Base-by-base conservation (phyloP, 306 rosid genomes). In the Quercus aquifolioides region DNA sequence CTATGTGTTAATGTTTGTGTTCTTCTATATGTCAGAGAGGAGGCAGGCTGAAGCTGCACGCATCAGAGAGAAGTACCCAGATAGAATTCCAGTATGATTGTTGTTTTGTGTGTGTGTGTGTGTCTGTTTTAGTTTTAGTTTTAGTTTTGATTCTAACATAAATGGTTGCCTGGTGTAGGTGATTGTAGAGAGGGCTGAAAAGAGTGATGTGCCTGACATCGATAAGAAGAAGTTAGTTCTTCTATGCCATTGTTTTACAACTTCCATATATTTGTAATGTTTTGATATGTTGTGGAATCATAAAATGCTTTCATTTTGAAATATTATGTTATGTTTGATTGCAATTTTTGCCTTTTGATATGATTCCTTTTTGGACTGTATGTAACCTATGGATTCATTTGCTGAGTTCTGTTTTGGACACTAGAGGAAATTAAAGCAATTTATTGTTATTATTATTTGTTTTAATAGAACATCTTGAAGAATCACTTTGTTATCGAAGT, bases 101-200 rank as follows among this genome's bases (percentile, higher is more conserved):
- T 76, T 63, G 7, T 65, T 67, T 8, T 43, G 23, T 58, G 31
- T 54, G 23, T 58, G 41, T n/a, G n/a, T n/a, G n/a, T n/a, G n/a
- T 54, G 5, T 74, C 55, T 58, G 8, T 38, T n/a, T n/a, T n/a
- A n/a, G 58, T 21, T 74, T 57, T 46, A 30, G 19, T n/a, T 12
- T 30, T 76, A 41, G 49, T 26, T 75, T 49, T 55, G 57, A 71
- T 71, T 57, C 55, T 69, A 4, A 57, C 52, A 18, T 73, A 69
- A 67, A 46, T 68, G 9, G 11, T 28, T 75, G 68, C 65, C 26
- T 75, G 80, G 75, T 75, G 71, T 67, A 91, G 93, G 96, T 91
- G 80, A 86, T 91, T 78, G 93, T 91, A 38, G 96, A 89, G 74
- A 89, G 85, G 86, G 92, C 90, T 74, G 90, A 84, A 38, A 89